Evolutionary conservation across 2,329 filamentous ascomycete genomes (phyloP).

Genomic region (Claviceps sp.): DNA sequence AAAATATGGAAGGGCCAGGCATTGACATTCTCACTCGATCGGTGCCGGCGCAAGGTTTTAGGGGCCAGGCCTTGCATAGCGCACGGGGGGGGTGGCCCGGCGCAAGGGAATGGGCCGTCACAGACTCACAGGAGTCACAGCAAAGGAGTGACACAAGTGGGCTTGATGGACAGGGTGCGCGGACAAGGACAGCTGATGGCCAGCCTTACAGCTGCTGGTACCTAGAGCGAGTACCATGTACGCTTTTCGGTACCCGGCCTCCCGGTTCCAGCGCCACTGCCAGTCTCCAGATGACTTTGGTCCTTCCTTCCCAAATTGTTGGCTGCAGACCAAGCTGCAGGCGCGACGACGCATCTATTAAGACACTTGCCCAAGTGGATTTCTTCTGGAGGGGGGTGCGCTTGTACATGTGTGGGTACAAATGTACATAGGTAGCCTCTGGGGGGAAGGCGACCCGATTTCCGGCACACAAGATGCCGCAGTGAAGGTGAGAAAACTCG

Average conservation of each 20-base stretch:
- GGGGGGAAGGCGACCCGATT: neutral
- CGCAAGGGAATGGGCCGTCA: slow-evolving; percentile 1
- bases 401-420: neutral
- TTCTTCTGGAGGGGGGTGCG: neutral
- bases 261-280: slow-evolving; percentile 1
- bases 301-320: neutral
- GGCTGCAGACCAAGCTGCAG: slow-evolving; percentile 1
- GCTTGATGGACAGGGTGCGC: neutral
- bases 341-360: neutral
- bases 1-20: slow-evolving; percentile 1
- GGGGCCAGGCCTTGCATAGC: slow-evolving; percentile 5
- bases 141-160: neutral
- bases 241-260: slow-evolving; percentile 4
- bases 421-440: neutral
- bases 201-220: neutral
- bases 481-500: neutral
- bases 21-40: slow-evolving; percentile 4
- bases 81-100: slow-evolving; percentile 3
- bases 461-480: neutral
- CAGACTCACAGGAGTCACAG: neutral
- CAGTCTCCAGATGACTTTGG: neutral
- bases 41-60: slow-evolving; percentile 4
- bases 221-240: neutral
- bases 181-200: neutral
- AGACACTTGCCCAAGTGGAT: neutral